phyloP scores from a whole-genome alignment of 2,329 filamentous ascomycete species.

The Curvularia sp. region DNA sequence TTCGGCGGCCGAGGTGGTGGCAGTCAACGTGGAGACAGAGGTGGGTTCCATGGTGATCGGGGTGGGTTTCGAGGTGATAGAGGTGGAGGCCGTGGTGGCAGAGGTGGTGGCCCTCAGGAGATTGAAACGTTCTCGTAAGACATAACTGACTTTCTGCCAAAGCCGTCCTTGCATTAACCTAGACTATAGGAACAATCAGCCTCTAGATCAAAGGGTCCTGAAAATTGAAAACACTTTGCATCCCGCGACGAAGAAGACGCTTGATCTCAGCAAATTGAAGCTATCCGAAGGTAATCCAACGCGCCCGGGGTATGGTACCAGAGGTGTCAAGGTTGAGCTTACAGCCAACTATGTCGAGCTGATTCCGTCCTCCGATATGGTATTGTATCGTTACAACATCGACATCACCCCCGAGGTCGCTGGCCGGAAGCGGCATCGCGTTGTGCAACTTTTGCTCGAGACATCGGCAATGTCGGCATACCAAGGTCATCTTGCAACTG shows the following conservation, averaged over 20 bases:
- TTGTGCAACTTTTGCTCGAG: slow-evolving; percentile 30
- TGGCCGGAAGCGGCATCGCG: slow-evolving; percentile 22
- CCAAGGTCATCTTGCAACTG: slow-evolving; percentile 27
- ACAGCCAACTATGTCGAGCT: slow-evolving; percentile 32
- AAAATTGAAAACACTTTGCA: slow-evolving; percentile 23
- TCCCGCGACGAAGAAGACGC: slow-evolving; percentile 20
- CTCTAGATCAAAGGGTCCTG: slow-evolving; percentile 16
- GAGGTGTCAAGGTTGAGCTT: slow-evolving; percentile 23
- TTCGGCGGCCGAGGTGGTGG: slow-evolving; percentile 1
- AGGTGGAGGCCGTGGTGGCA: slow-evolving; percentile 2
- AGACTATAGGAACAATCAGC: slow-evolving; percentile 16
- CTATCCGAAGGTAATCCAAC: slow-evolving; percentile 18
- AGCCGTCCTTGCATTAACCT: background rate
- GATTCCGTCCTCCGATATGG: slow-evolving; percentile 20
- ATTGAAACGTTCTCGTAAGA: slow-evolving; percentile 22
- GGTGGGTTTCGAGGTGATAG: background rate
- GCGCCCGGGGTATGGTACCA: slow-evolving; percentile 29
- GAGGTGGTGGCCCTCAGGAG: slow-evolving; percentile 16
- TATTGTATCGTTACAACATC: slow-evolving; percentile 26
- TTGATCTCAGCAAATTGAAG: slow-evolving; percentile 16
- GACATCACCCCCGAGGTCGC: slow-evolving; percentile 16
- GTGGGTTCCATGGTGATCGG: background rate
- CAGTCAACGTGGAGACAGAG: background rate
- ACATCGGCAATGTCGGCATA: slow-evolving; percentile 14
- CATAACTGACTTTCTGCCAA: background rate